phyloP scores from a whole-genome alignment of 352 stramenopile species.

The Pythium grandisporangium region DNA sequence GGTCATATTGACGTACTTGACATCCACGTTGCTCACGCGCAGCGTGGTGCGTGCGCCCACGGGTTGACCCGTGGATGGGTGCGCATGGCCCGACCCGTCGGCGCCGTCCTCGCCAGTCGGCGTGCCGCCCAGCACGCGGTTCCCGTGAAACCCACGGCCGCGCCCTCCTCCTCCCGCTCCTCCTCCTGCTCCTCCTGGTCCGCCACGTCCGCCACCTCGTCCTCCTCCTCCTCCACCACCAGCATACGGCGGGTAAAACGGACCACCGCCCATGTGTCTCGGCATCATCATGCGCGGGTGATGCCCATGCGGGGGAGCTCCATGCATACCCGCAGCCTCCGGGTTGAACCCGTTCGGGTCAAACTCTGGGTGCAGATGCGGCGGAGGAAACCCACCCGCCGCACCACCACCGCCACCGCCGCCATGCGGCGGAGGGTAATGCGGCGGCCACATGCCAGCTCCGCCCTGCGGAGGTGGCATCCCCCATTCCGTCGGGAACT shows the following conservation, averaged over 20 bases:
- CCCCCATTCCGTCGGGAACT: slow-evolving; percentile 56
- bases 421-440: slow-evolving; percentile 29
- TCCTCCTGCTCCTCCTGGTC: too few relatives aligned
- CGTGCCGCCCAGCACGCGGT: slow-evolving; percentile 16
- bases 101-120: slow-evolving; percentile 11
- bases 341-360: slow-evolving; percentile 59
- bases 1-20: slow-evolving; percentile 87
- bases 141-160: slow-evolving; percentile 16
- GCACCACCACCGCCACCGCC: too few relatives aligned
- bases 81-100: slow-evolving; percentile 5
- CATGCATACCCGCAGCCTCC: slow-evolving; percentile 51
- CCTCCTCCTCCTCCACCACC: slow-evolving; percentile 30
- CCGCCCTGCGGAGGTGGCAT: slow-evolving; percentile 51
- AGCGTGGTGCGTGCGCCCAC: slow-evolving; percentile 57
- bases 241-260: slow-evolving; percentile 32
- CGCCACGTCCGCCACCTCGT: slow-evolving; percentile 17
- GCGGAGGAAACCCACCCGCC: too few relatives aligned
- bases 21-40: slow-evolving; percentile 77
- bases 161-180: slow-evolving; percentile 2
- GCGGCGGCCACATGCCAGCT: slow-evolving; percentile 51
- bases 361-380: slow-evolving; percentile 39
- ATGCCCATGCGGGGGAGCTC: too few relatives aligned
- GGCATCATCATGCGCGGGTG: slow-evolving; percentile 65
- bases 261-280: slow-evolving; percentile 39
- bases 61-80: not conserved